Percentiles rank a stretch among this genome's conserved stretches.
Conservation (phyloP, 768 basidiomycete species). For the Xerocomellus chrysenteron region DNA sequence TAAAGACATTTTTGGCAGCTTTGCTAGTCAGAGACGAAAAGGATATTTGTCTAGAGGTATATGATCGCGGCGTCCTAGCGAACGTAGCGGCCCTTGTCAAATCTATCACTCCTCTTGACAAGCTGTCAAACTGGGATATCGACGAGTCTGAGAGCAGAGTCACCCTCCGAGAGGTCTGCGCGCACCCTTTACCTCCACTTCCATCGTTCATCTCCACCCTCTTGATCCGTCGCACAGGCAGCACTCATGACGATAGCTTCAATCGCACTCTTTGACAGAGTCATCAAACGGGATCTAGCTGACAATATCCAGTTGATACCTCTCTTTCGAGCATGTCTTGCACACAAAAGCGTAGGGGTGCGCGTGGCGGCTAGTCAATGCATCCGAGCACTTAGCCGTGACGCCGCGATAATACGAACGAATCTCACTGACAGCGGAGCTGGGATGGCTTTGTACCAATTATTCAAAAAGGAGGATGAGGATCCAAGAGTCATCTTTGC, state of each 20-base stretch:
- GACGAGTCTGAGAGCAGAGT: constrained; percentile 62
- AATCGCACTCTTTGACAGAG: constrained; percentile 69
- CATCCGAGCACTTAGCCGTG: constrained; percentile 74
- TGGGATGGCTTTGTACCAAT: constrained; percentile 64
- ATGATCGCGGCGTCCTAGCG: constrained; percentile 64
- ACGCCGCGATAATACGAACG: constrained; percentile 77
- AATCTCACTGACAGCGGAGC: constrained; percentile 82
- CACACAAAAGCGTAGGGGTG: constrained; percentile 67
- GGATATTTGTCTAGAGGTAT: constrained; percentile 63
- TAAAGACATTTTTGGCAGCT: constrained; percentile 35
- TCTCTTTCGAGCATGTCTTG: constrained; percentile 51
- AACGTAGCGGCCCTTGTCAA: constrained; percentile 53
- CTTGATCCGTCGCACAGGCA: constrained; percentile 44
- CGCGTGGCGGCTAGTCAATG: constrained; percentile 88
- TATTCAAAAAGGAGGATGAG: constrained; percentile 57
- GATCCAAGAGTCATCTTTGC: constrained; percentile 71
- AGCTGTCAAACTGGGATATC: constrained; percentile 56
- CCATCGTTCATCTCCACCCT: neutral
- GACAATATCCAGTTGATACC: constrained; percentile 57
- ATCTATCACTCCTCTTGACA: constrained; percentile 50
- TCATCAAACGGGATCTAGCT: constrained; percentile 67
- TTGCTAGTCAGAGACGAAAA: constrained; percentile 71
- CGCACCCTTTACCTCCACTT: neutral
- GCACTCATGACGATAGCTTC: constrained; percentile 72
- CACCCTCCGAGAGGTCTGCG: constrained; percentile 60